Percentiles rank a stretch among this genome's conserved stretches.
Evolutionary conservation across 2,329 filamentous ascomycete species (phyloP).

Genomic region (Aspergillus ochraceoroseus): DNA sequence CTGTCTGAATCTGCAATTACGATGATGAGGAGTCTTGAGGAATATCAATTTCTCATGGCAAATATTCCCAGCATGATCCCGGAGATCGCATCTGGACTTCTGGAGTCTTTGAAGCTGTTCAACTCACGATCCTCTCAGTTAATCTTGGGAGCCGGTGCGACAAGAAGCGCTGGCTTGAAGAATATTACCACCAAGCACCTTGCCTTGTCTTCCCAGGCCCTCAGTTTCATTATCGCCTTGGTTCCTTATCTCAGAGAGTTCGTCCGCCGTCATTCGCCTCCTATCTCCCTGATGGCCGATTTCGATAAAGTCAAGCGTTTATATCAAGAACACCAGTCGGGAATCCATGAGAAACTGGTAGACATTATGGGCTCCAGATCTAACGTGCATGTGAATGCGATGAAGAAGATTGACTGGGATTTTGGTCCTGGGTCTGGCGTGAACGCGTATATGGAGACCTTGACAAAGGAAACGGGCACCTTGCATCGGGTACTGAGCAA

Average conservation of each 20-base stretch:
- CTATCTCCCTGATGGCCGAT: slow-evolving; percentile 63
- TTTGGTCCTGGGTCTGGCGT: slow-evolving; percentile 44
- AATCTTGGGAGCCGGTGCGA: slow-evolving; percentile 90
- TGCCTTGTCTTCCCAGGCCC: slow-evolving; percentile 80
- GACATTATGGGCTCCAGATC: slow-evolving; percentile 85
- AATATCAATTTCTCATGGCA: slow-evolving; percentile 75
- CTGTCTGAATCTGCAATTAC: slow-evolving; percentile 77
- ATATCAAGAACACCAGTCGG: slow-evolving; percentile 83
- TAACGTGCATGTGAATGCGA: slow-evolving; percentile 64
- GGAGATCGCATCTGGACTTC: slow-evolving; percentile 71
- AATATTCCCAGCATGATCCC: slow-evolving; percentile 84
- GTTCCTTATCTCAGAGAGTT: slow-evolving; percentile 91
- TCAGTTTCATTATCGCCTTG: slow-evolving; percentile 80
- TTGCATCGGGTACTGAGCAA: slow-evolving; percentile 78
- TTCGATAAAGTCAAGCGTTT: slow-evolving; percentile 83
- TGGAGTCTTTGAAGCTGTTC: slow-evolving; percentile 87
- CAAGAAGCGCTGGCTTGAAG: slow-evolving; percentile 78
- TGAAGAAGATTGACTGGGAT: slow-evolving; percentile 74
- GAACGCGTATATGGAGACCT: slow-evolving; percentile 76
- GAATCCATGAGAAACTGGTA: slow-evolving; percentile 86
- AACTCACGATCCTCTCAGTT: slow-evolving; percentile 95
- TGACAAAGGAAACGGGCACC: slow-evolving; percentile 79
- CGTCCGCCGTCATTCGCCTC: slow-evolving; percentile 66
- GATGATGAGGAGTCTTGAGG: slow-evolving; percentile 74
- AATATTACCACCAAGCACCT: slow-evolving; percentile 97